Percentiles rank a stretch among this genome's conserved stretches.
Evolutionary conservation across 108 stramenopile species (phyloP).

Genomic region (Conticribra weissflogii): DNA sequence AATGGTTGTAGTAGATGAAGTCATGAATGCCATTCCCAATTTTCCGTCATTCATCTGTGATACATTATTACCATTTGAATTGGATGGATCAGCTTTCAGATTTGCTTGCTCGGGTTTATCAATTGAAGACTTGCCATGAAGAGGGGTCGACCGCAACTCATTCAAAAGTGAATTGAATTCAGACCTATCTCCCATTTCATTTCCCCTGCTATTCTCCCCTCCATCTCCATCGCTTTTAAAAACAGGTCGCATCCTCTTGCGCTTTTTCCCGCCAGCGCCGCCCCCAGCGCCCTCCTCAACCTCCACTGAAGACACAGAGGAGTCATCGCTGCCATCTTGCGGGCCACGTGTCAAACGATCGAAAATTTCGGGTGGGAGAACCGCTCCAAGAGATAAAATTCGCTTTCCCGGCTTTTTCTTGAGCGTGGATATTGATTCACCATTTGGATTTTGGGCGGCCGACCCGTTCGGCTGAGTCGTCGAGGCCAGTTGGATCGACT

Average conservation of each 20-base stretch:
- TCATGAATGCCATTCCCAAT: constrained; percentile 42
- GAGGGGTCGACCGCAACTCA: constrained; percentile 30
- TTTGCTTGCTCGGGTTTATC: not conserved
- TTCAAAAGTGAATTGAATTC: constrained; percentile 32
- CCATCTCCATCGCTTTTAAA: not conserved
- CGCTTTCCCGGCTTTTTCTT: constrained; percentile 30
- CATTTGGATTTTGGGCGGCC: not conserved
- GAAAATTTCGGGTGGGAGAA: constrained; percentile 50
- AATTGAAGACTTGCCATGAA: not conserved
- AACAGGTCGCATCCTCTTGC: constrained; percentile 6
- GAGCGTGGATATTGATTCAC: not conserved
- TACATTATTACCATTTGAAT: constrained; percentile 1
- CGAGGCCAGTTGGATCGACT: constrained; percentile 3
- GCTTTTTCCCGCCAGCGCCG: constrained; percentile 6
- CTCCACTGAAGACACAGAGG: constrained; percentile 18
- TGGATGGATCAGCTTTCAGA: not conserved
- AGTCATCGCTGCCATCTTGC: constrained; percentile 15
- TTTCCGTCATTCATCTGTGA: constrained; percentile 4
- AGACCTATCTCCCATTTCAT: constrained; percentile 11
- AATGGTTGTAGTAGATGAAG: constrained; percentile 6
- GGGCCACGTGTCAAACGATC: constrained; percentile 43
- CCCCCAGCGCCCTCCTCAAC: not conserved
- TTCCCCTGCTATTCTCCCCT: not conserved
- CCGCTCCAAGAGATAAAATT: constrained; percentile 39
- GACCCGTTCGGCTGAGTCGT: not conserved